Evolutionary conservation across 2,329 filamentous ascomycete species (phyloP).

Genomic region (Exophiala lecanii-corni): DNA sequence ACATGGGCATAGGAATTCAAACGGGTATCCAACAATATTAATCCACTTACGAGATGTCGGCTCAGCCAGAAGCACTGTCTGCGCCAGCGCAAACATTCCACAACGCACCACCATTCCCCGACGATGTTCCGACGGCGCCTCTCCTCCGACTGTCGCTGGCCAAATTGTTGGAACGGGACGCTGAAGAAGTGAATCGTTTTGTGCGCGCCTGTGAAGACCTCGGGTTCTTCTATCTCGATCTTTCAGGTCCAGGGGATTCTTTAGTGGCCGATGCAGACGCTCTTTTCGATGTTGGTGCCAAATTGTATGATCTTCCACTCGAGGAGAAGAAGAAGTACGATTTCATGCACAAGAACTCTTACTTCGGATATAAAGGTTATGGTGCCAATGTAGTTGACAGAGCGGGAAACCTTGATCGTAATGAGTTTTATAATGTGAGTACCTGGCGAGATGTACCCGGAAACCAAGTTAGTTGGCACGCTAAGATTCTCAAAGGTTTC

Average conservation of each 20-base stretch:
- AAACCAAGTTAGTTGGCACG: too few species aligned
- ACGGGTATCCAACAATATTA: too few species aligned
- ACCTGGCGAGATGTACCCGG: not conserved
- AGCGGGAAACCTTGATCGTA: conserved; percentile 46
- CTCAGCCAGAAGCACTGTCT: conserved; percentile 17
- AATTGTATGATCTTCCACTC: conserved; percentile 45
- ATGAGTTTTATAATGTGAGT: conserved; percentile 53
- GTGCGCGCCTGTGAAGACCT: conserved; percentile 43
- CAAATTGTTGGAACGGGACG: conserved; percentile 36
- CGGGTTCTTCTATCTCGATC: conserved; percentile 56
- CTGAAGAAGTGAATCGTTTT: conserved; percentile 34
- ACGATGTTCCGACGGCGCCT: conserved; percentile 40
- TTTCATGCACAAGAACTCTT: conserved; percentile 45
- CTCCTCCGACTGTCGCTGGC: conserved; percentile 39
- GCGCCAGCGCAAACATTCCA: conserved; percentile 16
- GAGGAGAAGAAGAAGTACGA: conserved; percentile 54
- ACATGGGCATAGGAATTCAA: too few species aligned
- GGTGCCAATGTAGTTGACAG: conserved; percentile 46
- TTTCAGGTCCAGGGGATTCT: conserved; percentile 37
- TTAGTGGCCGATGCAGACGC: conserved; percentile 42
- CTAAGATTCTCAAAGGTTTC: too few species aligned
- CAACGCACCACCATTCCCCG: conserved; percentile 37
- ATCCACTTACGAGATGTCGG: too few species aligned
- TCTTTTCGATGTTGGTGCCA: conserved; percentile 44
- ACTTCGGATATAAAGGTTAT: conserved; percentile 51